Evolutionary conservation across 179 eudicot genomes (phyloP).

Genomic region (Amaranthus tricolor): DNA sequence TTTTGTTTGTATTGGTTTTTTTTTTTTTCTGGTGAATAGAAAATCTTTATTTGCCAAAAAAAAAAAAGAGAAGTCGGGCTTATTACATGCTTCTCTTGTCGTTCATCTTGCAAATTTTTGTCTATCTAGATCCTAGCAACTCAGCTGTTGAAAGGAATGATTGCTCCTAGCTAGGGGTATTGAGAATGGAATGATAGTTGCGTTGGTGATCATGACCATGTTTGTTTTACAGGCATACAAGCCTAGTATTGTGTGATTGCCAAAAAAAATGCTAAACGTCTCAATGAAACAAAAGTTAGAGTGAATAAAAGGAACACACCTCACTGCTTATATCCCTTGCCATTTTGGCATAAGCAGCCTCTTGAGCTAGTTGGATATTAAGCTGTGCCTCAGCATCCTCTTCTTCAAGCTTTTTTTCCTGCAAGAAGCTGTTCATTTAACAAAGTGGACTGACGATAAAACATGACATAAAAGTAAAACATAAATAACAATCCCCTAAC

Average conservation of each 20-base stretch:
- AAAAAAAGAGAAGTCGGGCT: background rate
- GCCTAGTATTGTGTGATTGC: background rate
- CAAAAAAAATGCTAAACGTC: background rate
- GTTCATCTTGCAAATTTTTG: background rate
- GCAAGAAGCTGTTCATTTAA: conserved; percentile 21
- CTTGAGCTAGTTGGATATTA: conserved; percentile 60
- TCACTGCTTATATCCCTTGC: conserved; percentile 67
- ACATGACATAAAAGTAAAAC: background rate
- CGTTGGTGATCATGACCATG: background rate
- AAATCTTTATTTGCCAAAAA: too few species aligned
- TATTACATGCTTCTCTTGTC: too few species aligned
- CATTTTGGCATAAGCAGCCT: conserved; percentile 62
- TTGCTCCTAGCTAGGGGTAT: too few species aligned
- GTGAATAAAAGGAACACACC: conserved; percentile 32
- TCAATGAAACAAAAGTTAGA: background rate
- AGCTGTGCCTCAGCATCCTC: conserved; percentile 63
- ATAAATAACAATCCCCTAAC: background rate
- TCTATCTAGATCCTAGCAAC: too few species aligned
- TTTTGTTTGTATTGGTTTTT: too few species aligned
- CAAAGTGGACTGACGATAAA: background rate
- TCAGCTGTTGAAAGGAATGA: too few species aligned
- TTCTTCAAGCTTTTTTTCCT: conserved; percentile 68
- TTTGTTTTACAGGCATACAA: background rate
- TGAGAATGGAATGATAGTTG: background rate
- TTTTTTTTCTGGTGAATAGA: too few species aligned